Evolutionary conservation across 2,329 filamentous ascomycete species (phyloP), one percentile per base, ranked within the genome.

Genomic region (Endoconidiophora polonica): DNA sequence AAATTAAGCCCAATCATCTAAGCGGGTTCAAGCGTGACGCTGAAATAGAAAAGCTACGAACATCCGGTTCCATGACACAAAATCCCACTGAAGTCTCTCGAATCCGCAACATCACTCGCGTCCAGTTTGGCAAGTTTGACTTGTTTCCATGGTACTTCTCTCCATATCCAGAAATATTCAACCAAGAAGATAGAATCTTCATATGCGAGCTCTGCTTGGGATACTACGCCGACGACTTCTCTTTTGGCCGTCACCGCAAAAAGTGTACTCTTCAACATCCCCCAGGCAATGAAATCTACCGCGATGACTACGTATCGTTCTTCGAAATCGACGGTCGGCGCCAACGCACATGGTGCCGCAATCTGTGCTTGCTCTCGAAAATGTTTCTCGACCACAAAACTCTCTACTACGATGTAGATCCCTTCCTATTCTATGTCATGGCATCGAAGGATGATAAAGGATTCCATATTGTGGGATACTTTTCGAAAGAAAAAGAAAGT

Each of bases 61-160:
- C 87, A 3, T 85, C 86, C 22, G 93, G 91, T 29, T 95, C 87
- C 54, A 96, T 98, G 91, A 98, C 93, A 9, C 93, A 98, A 62
- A 96, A 96, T 57, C 91, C 94, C 52, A 87, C 90, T 10, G 93
- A 98, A 61, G 87, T 98, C 54, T 90, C 90, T 22, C 83, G 93
- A 48, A 94, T 98, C 50, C 82, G 91, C 59, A 98, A 98, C 61
- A 79, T 98, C 56, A 86, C 85, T 49, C 88, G 83, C 57, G 81
- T 98, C 3, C 90, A 96, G 62, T 96, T 98, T 71, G 93, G 91
- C 42, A 79, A 81, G 58, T 83, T 80, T 61, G 86, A 95, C 59
- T 77, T 98, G 41, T 93, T 94, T 62, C 91, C 91, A 0, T 98
- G 91, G 91, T 98, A 98, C 65, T 98, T 98, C 68, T 94, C 87